Evolutionary conservation across 371 early-diverging fungal genomes (phyloP), one percentile per base, ranked within the genome.

Genomic region (Cladochytrium tenue): DNA sequence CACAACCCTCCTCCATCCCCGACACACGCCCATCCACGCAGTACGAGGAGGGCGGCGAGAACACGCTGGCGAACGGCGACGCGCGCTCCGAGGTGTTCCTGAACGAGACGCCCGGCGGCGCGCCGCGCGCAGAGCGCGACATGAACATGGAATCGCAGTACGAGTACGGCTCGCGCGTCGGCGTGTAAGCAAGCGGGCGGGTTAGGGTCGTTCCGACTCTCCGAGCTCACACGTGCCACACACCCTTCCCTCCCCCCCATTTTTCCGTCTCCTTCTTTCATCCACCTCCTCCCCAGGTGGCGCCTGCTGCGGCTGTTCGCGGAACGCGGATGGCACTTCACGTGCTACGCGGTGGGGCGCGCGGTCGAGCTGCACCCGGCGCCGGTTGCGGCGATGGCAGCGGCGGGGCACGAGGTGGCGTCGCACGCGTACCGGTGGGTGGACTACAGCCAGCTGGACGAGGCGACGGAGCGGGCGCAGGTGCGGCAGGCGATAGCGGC

Each of bases 81-180:
- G 25, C 60, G n/a, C 64, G 26, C 20, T 61, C 71, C 57, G 82
- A 82, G 60, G 73, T 82, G 30, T 80, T 76, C 60, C 64, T 82
- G 28, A 76, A 79, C 66, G 80, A 81, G 69, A 75, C 80, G 0
- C 76, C 77, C 7, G 80, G 78, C 50, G 72, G 76, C 2, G 52
- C 33, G 23, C 69, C 80, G 5, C 60, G 63, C 1, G 33, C 68
- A n/a, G 62, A 55, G 0, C 71, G 82, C 13, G 82, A 82, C 60
- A 70, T 71, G 64, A 77, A 76, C 60, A 75, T 73, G 67, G 74
- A 78, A 53, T 70, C 78, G 13, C 76, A 76, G 62, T 82, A 76
- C 72, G 82, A 82, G 57, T 82, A 82, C 64, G 82, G 82, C 17
- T 70, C 78, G 15, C 77, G 82, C 5, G 70, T 62, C n/a, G 82